Evolutionary conservation across 2,329 filamentous ascomycete species (phyloP), one percentile per base, ranked within the genome.

Genomic region (Pseudogymnoascus sp.): DNA sequence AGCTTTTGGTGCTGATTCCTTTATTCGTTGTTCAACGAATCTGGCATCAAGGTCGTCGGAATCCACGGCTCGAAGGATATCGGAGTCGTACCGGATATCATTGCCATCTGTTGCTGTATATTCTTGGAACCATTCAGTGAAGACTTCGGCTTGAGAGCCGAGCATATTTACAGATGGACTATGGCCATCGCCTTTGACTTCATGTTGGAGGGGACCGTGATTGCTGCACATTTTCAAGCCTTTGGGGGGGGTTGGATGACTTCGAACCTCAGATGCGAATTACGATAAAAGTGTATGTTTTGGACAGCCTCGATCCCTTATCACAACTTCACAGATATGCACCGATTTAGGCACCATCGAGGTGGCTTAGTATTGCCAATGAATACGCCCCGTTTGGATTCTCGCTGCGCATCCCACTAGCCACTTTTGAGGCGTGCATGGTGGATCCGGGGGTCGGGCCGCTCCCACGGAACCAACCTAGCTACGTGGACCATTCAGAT

Each of bases 1-100:
- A 11, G 6, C 14, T 25, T 22, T 12, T 43, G 41, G 35, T 54
- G 43, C 39, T 25, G 37, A 63, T 61, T 62, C 60, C 37, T 30
- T 43, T 61, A 63, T 63, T 58, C 59, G 59, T 59, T 61, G 25
- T 61, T 63, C 62, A 38, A 63, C 50, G 3, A 47, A 61, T 34
- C 61, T 60, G 9, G 16, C 20, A 59, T 61, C 59, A 35, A 63
- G 59, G 12, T 59, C 54, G 38, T 63, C 62, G 7, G 60, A 32
- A 61, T 47, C 28, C 32, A 61, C 59, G 12, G 25, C 59, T 18
- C 39, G 11, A 38, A 63, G 39, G 22, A 61, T n/a, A 58, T 18
- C 30, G 18, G 62, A 61, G 59, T 57, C 12, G 3, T 2, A 6
- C 3, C 18, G 18, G 18, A 63, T 41, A 4, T 57, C 2, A 41